These are phyloP conservation scores for Trametes pubescens DNA, from an alignment of 1,284 basidiomycete genomes.

Conservation along the genomic window DNA sequence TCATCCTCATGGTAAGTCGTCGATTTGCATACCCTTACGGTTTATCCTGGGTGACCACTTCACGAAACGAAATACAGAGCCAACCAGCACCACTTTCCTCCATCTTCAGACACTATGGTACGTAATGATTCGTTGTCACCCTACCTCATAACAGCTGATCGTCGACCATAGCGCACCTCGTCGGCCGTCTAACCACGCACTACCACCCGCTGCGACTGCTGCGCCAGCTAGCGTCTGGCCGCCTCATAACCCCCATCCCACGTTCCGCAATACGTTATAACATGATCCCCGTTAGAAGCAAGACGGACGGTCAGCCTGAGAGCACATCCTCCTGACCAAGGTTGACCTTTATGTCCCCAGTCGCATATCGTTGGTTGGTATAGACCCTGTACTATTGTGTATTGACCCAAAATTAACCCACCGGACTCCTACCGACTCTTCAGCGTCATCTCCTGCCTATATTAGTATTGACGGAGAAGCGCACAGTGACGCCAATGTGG, in stretches of 20 bases:
- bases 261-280: slow-evolving; percentile 38
- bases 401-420: no score
- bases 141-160: background rate
- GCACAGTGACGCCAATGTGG: no score
- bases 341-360: no score
- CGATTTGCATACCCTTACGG: rapidly evolving
- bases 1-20: slow-evolving; percentile 30
- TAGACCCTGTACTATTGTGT: no score
- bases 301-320: background rate
- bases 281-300: slow-evolving; percentile 32
- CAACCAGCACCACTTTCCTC: slow-evolving; percentile 36
- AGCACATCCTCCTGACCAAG: no score
- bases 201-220: slow-evolving; percentile 39
- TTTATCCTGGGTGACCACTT: no score
- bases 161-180: slow-evolving; percentile 31
- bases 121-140: background rate
- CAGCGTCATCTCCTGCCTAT: no score
- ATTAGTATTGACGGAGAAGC: no score
- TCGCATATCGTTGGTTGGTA: no score
- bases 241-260: slow-evolving; percentile 35
- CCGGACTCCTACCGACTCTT: no score
- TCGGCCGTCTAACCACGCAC: slow-evolving; percentile 35
- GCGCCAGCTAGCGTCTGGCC: slow-evolving; percentile 35
- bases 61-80: slow-evolving; percentile 22
- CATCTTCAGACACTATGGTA: slow-evolving; percentile 41